Conservation (phyloP, 2,329 filamentous ascomycete species). For the Botrytis hyacinthi region DNA sequence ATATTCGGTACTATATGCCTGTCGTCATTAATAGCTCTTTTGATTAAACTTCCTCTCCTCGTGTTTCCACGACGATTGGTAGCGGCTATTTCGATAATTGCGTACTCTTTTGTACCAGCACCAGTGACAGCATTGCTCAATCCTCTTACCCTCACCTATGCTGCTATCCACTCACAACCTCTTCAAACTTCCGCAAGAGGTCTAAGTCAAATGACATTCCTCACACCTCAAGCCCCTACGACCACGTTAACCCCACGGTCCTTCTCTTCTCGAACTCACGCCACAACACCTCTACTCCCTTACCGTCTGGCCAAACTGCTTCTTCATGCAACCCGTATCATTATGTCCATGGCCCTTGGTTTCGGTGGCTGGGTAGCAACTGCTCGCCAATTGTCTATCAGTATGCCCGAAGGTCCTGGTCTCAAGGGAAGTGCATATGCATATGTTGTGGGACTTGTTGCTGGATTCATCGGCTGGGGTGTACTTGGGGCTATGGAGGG, state of each 20-base stretch:
- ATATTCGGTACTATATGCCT: constrained; percentile 92
- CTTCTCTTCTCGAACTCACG: constrained; percentile 46
- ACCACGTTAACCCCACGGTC: constrained; percentile 64
- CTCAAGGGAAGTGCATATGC: constrained; percentile 84
- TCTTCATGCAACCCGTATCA: constrained; percentile 83
- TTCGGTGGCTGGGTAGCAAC: constrained; percentile 97
- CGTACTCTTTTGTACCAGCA: constrained; percentile 79
- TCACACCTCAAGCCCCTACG: constrained; percentile 70
- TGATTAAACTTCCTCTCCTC: constrained; percentile 81
- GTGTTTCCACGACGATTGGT: constrained; percentile 71
- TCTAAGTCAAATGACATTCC: constrained; percentile 77
- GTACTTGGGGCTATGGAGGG: constrained; percentile 89
- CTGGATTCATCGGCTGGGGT: constrained; percentile 92
- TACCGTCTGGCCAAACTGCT: constrained; percentile 91
- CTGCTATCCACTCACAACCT: constrained; percentile 87
- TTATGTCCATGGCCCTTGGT: constrained; percentile 85
- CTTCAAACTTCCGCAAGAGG: constrained; percentile 75
- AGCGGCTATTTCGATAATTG: constrained; percentile 63
- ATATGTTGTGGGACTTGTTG: constrained; percentile 89
- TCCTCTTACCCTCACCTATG: constrained; percentile 86
- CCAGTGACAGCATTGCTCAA: constrained; percentile 85
- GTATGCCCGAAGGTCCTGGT: constrained; percentile 49
- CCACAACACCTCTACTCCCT: constrained; percentile 63
- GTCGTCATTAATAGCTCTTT: constrained; percentile 75
- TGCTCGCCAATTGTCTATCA: constrained; percentile 71